A percentile compares a stretch with the other conserved stretches of the same genome.
Conservation (phyloP, 2,329 filamentous ascomycete genomes). For the Dothideomycetidae sp. region DNA sequence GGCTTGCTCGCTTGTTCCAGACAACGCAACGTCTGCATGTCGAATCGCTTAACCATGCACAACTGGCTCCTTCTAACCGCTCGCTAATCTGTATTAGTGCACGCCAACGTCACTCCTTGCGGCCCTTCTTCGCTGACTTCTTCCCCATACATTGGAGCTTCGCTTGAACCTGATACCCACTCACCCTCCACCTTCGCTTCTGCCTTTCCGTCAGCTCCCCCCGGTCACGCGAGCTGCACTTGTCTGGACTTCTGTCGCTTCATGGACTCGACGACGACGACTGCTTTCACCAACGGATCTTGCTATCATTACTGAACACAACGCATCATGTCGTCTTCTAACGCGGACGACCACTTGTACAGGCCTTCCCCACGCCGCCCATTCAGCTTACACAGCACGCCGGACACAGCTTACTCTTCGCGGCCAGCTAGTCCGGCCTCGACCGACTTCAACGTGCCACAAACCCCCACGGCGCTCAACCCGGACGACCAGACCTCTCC, state of each 20-base stretch:
- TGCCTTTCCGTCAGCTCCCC: background rate
- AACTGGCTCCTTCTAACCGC: too few relatives aligned
- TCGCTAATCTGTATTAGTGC: too few relatives aligned
- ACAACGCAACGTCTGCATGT: background rate
- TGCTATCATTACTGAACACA: too few relatives aligned
- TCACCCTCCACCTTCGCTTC: background rate
- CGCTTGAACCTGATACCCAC: too few relatives aligned
- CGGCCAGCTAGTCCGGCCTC: slow-evolving; percentile 18
- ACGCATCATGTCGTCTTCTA: slow-evolving; percentile 4
- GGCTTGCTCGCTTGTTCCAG: too few relatives aligned
- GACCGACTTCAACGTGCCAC: slow-evolving; percentile 12
- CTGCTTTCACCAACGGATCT: too few relatives aligned
- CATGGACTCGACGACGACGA: background rate
- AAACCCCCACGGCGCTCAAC: slow-evolving; percentile 7
- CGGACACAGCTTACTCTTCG: slow-evolving; percentile 24
- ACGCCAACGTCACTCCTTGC: too few relatives aligned
- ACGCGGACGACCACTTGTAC: slow-evolving; percentile 9
- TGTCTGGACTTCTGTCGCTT: background rate
- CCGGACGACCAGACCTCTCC: slow-evolving; percentile 27
- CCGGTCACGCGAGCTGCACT: background rate
- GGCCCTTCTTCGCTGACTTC: too few relatives aligned
- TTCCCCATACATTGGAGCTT: too few relatives aligned
- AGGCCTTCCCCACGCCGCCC: slow-evolving; percentile 59
- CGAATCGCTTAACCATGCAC: too few relatives aligned
- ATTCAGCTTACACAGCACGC: slow-evolving; percentile 45